Evolutionary conservation across 768 basidiomycete genomes (phyloP).

Genomic region (Leccinum variicolor): DNA sequence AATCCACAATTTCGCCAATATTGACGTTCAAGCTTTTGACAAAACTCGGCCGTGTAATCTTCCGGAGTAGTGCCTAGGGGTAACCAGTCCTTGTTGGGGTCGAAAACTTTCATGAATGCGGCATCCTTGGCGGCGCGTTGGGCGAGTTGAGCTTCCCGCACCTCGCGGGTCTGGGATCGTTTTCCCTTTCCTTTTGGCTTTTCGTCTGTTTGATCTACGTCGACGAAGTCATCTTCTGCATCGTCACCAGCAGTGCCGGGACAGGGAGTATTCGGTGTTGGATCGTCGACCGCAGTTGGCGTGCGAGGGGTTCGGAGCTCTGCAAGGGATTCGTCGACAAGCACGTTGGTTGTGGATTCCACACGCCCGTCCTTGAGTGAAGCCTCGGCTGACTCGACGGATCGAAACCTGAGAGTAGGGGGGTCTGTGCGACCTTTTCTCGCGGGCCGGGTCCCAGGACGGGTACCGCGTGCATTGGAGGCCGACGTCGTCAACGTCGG

Average conservation of each 20-base stretch:
- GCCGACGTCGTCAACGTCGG: slow-evolving; percentile 65
- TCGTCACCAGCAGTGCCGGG: background rate
- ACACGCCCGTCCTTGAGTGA: slow-evolving; percentile 45
- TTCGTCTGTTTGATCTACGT: slow-evolving; percentile 29
- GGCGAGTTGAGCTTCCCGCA: slow-evolving; percentile 47
- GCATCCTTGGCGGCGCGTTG: slow-evolving; percentile 39
- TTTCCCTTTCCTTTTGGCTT: slow-evolving; percentile 38
- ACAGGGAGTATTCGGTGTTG: no score
- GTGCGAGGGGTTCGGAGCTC: background rate
- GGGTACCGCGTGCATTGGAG: slow-evolving; percentile 41
- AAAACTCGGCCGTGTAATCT: slow-evolving; percentile 88
- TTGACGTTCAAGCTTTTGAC: slow-evolving; percentile 81
- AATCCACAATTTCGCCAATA: slow-evolving; percentile 92
- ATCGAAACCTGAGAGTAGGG: slow-evolving; percentile 36
- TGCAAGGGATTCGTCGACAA: background rate
- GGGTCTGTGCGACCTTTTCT: slow-evolving; percentile 44
- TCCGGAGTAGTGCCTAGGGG: no score
- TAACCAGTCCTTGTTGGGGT: slow-evolving; percentile 74
- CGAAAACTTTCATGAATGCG: slow-evolving; percentile 66
- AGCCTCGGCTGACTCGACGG: slow-evolving; percentile 41
- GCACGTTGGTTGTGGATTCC: background rate
- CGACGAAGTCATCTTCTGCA: slow-evolving; percentile 5
- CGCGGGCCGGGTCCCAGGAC: slow-evolving; percentile 17
- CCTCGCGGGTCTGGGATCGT: slow-evolving; percentile 40
- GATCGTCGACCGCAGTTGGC: no score